phyloP scores from a whole-genome alignment of 2,329 filamentous ascomycete genomes.

The Trichoderma semiorbis region DNA sequence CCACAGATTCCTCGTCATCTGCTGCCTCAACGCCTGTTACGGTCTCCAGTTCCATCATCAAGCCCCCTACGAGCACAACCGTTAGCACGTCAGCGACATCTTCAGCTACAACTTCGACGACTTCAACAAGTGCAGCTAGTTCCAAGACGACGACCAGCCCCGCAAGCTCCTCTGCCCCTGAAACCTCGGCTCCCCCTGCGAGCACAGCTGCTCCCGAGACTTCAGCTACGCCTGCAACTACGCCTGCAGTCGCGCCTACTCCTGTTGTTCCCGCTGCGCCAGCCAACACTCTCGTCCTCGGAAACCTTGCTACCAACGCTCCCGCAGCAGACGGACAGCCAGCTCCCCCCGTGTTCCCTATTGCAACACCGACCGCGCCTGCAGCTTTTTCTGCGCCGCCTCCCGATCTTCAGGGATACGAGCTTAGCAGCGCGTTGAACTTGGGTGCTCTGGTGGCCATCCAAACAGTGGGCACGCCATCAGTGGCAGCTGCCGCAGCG shows the following conservation, averaged over 20 bases:
- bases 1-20: background rate
- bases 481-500: background rate
- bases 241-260: background rate
- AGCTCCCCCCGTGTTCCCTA: background rate
- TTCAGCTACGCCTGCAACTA: background rate
- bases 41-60: background rate
- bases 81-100: background rate
- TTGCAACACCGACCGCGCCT: conserved; percentile 1
- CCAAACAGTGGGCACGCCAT: background rate
- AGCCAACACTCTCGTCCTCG: conserved; percentile 7
- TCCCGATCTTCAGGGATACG: conserved; percentile 8
- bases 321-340: conserved; percentile 7
- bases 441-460: conserved; percentile 5
- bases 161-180: background rate
- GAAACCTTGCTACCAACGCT: background rate
- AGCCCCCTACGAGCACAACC: background rate
- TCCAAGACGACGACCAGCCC: background rate
- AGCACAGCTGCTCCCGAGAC: background rate
- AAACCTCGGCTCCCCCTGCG: background rate
- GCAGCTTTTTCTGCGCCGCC: conserved; percentile 9
- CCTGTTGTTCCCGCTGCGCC: background rate
- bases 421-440: conserved; percentile 5
- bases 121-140: background rate
- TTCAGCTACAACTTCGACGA: background rate
- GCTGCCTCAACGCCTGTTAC: background rate